Evolutionary conservation across 1,284 basidiomycete genomes (phyloP).

Genomic region (Puccinia triticina): DNA sequence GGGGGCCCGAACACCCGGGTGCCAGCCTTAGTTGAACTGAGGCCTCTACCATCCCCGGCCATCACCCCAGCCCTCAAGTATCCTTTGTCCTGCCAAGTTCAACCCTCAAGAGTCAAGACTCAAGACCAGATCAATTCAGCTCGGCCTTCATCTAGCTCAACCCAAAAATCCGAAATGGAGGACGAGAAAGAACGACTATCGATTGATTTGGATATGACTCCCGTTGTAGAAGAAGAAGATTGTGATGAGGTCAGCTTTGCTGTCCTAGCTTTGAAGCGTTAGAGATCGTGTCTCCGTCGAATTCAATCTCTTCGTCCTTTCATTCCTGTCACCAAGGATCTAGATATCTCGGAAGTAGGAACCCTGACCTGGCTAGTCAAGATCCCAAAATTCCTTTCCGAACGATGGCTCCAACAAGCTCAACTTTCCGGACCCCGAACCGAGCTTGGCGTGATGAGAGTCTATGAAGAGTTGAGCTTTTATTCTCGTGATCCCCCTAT

Average conservation of each 20-base stretch:
- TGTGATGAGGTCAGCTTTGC: slow-evolving; percentile 45
- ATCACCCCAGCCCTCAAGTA: no score
- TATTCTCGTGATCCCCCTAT: neutral
- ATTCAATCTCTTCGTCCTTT: neutral
- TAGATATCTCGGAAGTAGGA: slow-evolving; percentile 14
- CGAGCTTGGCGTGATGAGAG: slow-evolving; percentile 39
- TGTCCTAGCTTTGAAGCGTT: neutral
- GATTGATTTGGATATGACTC: slow-evolving; percentile 44
- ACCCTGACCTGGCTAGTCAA: slow-evolving; percentile 45
- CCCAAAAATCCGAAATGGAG: slow-evolving; percentile 18
- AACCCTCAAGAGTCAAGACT: no score
- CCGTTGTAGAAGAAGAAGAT: slow-evolving; percentile 47
- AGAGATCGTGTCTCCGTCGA: neutral
- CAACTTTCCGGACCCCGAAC: slow-evolving; percentile 3
- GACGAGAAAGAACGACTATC: slow-evolving; percentile 41
- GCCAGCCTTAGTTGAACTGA: no score
- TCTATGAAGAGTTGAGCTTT: slow-evolving; percentile 37
- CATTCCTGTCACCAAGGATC: slow-evolving; percentile 15
- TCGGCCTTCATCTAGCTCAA: neutral
- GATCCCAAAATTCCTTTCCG: slow-evolving; percentile 49
- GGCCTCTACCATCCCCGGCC: no score
- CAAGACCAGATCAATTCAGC: neutral
- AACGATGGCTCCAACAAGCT: slow-evolving; percentile 49
- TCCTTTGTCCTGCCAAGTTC: no score
- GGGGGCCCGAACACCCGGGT: no score